phyloP scores from a whole-genome alignment of 2,329 filamentous ascomycete species.

The Pyrenochaeta sp. region DNA sequence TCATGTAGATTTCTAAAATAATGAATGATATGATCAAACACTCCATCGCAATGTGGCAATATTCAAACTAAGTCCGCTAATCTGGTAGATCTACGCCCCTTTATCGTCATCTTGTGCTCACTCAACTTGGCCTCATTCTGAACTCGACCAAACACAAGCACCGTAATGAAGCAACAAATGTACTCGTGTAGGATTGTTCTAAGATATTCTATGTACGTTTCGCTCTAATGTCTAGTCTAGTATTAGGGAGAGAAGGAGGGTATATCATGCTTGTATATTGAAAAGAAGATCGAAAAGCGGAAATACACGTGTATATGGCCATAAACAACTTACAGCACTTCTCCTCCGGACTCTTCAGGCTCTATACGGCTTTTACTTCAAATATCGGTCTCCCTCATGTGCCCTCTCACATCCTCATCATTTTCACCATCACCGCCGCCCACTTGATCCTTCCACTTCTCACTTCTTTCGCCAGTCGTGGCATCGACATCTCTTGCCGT shows the following conservation, averaged over 20 bases:
- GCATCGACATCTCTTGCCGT: conserved; percentile 34
- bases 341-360: background rate
- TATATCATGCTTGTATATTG: too few relatives aligned
- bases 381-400: conserved; percentile 11
- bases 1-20: conserved; percentile 58
- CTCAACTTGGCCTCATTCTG: too few relatives aligned
- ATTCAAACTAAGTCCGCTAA: too few relatives aligned
- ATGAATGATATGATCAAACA: background rate
- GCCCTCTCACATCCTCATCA: conserved; percentile 21
- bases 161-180: too few relatives aligned
- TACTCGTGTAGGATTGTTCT: too few relatives aligned
- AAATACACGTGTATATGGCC: conserved; percentile 30
- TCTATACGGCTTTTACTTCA: background rate
- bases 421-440: conserved; percentile 37
- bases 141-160: too few relatives aligned
- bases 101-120: too few relatives aligned
- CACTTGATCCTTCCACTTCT: conserved; percentile 37
- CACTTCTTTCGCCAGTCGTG: conserved; percentile 43
- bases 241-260: conserved; percentile 58
- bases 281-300: too few relatives aligned
- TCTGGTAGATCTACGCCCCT: too few relatives aligned
- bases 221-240: too few relatives aligned
- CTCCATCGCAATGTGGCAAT: too few relatives aligned
- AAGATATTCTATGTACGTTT: too few relatives aligned
- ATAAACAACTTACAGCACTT: background rate